Conservation (phyloP, 2,329 filamentous ascomycete species). For the Xylaria sp. region DNA sequence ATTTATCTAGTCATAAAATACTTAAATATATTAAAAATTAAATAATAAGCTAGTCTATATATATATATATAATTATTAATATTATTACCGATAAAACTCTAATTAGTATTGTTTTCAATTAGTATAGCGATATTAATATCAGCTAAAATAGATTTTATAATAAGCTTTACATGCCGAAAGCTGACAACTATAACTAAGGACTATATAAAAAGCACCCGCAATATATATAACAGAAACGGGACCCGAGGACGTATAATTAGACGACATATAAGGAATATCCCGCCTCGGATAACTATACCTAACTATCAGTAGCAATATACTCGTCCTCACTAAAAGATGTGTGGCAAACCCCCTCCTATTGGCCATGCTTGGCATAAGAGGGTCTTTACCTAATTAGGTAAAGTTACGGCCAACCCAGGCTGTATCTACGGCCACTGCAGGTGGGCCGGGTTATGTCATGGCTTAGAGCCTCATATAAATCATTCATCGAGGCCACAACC, state of each 20-base stretch:
- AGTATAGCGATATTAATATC: not conserved
- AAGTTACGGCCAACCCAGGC: no score
- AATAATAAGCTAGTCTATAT: no score
- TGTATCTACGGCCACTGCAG: no score
- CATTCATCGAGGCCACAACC: no score
- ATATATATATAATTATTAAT: no score
- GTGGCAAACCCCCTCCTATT: constrained; percentile 6
- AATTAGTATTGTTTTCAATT: not conserved
- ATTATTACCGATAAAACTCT: not conserved
- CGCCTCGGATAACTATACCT: no score
- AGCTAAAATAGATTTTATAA: not conserved
- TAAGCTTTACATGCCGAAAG: constrained; percentile 1
- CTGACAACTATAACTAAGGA: not conserved
- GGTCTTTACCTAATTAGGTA: no score
- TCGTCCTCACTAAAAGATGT: not conserved
- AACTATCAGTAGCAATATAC: not conserved
- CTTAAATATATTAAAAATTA: no score
- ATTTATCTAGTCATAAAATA: no score
- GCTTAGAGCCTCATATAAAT: no score
- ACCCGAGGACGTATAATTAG: constrained; percentile 11
- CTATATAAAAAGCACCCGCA: not conserved
- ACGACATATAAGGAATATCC: no score
- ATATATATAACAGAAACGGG: not conserved
- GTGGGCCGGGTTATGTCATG: no score
- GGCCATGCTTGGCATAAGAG: constrained; percentile 7